These are phyloP conservation scores for Leishmania guyanensis DNA, from an alignment of 208 protist species.

Conservation along the genomic window DNA sequence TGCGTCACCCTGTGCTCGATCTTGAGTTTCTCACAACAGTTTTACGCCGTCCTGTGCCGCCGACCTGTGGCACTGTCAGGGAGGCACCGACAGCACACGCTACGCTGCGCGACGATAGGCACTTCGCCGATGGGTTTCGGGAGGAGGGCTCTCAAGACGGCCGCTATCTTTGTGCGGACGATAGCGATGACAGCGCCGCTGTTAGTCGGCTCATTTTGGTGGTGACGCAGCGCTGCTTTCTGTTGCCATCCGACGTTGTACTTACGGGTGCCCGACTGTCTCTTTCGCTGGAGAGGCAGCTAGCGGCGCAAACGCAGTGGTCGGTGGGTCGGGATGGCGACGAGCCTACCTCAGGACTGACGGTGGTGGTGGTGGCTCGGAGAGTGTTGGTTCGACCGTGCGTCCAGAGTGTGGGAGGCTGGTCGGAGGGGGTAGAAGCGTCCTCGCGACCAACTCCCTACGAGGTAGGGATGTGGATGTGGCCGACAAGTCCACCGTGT, in stretches of 20 bases:
- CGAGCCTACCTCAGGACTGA: background rate
- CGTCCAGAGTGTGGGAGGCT: background rate
- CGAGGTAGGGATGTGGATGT: slow-evolving; percentile 25
- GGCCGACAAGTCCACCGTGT: background rate
- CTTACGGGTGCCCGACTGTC: slow-evolving; percentile 67
- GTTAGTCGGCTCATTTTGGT: slow-evolving; percentile 50
- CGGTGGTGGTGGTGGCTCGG: slow-evolving; percentile 12
- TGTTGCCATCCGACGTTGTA: slow-evolving; percentile 62
- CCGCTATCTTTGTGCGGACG: slow-evolving; percentile 4
- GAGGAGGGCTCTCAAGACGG: slow-evolving; percentile 8
- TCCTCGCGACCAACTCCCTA: background rate
- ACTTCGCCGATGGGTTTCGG: background rate
- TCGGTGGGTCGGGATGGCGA: background rate
- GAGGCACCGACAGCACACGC: background rate
- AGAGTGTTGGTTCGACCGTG: slow-evolving; percentile 19
- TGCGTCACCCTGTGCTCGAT: slow-evolving; percentile 50
- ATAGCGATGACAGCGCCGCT: background rate
- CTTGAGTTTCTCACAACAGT: slow-evolving; percentile 27
- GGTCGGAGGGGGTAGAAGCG: background rate
- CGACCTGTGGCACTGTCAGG: background rate
- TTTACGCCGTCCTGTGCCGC: background rate
- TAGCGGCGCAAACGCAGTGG: slow-evolving; percentile 49
- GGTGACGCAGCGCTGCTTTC: slow-evolving; percentile 55
- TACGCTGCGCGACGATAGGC: background rate
- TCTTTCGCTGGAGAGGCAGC: slow-evolving; percentile 38